Conservation (phyloP, 1,139 yeast species). For the Zhuliangozyma blackwelliae region DNA sequence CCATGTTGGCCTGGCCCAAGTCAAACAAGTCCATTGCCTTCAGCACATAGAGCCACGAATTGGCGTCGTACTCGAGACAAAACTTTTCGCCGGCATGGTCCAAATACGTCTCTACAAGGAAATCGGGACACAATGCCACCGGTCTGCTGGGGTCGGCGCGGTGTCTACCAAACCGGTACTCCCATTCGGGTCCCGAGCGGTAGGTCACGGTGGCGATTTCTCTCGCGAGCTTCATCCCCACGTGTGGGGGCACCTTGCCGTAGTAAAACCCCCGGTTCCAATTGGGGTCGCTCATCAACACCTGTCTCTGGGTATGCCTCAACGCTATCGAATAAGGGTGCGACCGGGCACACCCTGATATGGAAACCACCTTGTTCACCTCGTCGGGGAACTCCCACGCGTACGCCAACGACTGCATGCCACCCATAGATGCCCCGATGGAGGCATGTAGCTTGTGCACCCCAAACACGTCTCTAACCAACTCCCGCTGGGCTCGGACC, state of each 20-base stretch:
- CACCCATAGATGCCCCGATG: constrained; percentile 95
- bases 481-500: constrained; percentile 81
- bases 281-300: constrained; percentile 88
- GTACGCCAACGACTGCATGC: constrained; percentile 90
- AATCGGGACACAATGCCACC: constrained; percentile 92
- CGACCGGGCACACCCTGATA: constrained; percentile 89
- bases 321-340: constrained; percentile 93
- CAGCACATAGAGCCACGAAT: constrained; percentile 78
- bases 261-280: constrained; percentile 93
- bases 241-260: constrained; percentile 77
- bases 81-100: constrained; percentile 96
- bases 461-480: constrained; percentile 58
- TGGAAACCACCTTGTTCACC: constrained; percentile 68
- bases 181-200: constrained; percentile 98
- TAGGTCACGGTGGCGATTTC: constrained; percentile 93
- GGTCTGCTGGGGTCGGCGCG: constrained; percentile 74
- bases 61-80: constrained; percentile 87
- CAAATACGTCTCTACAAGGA: constrained; percentile 82
- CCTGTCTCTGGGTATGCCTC: constrained; percentile 91
- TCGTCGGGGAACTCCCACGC: constrained; percentile 78
- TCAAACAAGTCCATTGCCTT: constrained; percentile 96
- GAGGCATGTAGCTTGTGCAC: constrained; percentile 68
- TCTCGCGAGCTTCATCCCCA: constrained; percentile 91
- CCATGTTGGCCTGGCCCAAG: constrained; percentile 51
- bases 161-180: constrained; percentile 81